phyloP scores from a whole-genome alignment of 148 eudicot genomes.

The Beta vulgaris region DNA sequence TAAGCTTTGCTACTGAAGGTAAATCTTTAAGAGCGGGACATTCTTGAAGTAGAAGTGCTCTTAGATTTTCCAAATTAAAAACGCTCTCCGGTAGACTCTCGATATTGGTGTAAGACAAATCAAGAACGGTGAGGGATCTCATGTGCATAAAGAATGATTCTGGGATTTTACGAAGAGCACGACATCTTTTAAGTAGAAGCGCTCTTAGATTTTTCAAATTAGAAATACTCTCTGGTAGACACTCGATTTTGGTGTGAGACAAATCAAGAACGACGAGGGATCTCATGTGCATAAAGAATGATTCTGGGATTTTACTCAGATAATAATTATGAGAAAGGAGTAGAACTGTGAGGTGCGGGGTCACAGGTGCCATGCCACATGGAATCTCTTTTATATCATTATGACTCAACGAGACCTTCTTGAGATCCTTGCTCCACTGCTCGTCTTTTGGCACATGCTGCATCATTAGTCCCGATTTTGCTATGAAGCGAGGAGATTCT shows the following conservation, averaged over 20 bases:
- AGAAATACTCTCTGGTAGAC: conserved; percentile 21
- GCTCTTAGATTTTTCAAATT: conserved; percentile 20
- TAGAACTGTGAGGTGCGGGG: conserved; percentile 25
- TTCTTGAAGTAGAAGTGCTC: too few relatives aligned
- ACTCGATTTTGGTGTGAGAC: conserved; percentile 20
- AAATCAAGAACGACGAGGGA: conserved; percentile 32
- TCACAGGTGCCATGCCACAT: not conserved
- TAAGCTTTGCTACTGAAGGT: conserved; percentile 17
- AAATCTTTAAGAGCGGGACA: not conserved
- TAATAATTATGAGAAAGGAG: conserved; percentile 11
- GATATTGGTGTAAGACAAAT: too few relatives aligned
- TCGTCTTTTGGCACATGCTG: conserved; percentile 16
- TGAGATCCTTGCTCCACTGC: conserved; percentile 30
- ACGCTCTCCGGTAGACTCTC: too few relatives aligned
- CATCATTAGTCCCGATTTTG: conserved; percentile 17
- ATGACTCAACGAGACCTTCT: conserved; percentile 26
- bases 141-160: too few relatives aligned
- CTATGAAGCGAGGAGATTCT: conserved; percentile 15
- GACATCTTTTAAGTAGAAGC: too few relatives aligned
- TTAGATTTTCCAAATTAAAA: too few relatives aligned
- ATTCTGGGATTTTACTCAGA: conserved; percentile 12
- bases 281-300: conserved; percentile 21
- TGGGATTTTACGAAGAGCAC: too few relatives aligned
- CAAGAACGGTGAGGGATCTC: too few relatives aligned
- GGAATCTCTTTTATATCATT: conserved; percentile 17